phyloP scores from a whole-genome alignment of 176 grass and related monocot species.

The Elaeis guineensis region DNA sequence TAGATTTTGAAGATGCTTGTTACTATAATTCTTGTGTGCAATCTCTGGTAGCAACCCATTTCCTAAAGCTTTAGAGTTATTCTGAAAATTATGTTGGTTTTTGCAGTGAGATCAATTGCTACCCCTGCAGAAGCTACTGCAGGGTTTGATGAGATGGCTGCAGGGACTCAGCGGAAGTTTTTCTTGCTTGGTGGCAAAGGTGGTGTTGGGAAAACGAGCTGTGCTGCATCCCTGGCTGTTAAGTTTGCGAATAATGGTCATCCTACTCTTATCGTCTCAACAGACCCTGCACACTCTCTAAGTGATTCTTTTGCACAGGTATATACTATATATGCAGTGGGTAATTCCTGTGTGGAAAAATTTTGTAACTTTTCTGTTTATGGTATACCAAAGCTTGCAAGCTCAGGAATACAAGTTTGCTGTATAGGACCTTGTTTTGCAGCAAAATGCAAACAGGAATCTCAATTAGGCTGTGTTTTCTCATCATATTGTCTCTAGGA shows the following conservation, averaged over 20 bases:
- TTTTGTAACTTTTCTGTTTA: neutral
- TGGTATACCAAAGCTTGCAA: no score
- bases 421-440: no score
- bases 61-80: no score
- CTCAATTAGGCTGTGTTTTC: no score
- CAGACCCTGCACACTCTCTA: slow-evolving; percentile 80
- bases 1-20: neutral
- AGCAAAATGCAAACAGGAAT: no score
- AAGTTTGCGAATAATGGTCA: slow-evolving; percentile 86
- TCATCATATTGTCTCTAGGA: slow-evolving; percentile 26
- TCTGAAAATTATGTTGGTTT: neutral
- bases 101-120: slow-evolving; percentile 19
- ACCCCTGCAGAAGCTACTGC: slow-evolving; percentile 31
- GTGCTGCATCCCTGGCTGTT: slow-evolving; percentile 72
- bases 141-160: slow-evolving; percentile 63
- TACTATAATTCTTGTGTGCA: neutral
- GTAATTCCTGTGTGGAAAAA: neutral
- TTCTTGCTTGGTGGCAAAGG: slow-evolving; percentile 94
- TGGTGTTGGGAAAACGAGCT: slow-evolving; percentile 85
- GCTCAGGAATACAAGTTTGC: no score
- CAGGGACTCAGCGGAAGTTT: slow-evolving; percentile 48
- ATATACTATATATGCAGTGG: neutral
- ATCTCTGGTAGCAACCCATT: no score
- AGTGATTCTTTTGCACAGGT: slow-evolving; percentile 88
- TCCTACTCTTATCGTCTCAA: slow-evolving; percentile 81